Percentiles rank a stretch among this genome's conserved stretches.
phyloP scores from a whole-genome alignment of 345 rosid species.

The Kandelia obovata region DNA sequence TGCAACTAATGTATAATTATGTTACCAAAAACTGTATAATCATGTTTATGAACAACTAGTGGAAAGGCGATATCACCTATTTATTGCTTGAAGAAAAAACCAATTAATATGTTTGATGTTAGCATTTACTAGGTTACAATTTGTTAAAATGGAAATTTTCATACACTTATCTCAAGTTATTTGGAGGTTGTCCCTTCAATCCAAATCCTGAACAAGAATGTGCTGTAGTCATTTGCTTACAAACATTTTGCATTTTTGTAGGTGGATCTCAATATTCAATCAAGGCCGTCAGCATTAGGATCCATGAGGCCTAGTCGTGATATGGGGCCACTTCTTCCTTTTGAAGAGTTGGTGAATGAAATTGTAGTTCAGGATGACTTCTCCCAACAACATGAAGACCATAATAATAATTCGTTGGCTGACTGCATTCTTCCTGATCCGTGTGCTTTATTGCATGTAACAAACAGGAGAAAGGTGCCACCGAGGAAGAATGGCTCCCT shows the following conservation, averaged over 20 bases:
- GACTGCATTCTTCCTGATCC: slow-evolving; percentile 65
- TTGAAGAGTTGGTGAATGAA: slow-evolving; percentile 54
- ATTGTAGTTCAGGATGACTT: slow-evolving; percentile 32
- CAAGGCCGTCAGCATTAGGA: slow-evolving; percentile 47
- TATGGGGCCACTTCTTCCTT: slow-evolving; percentile 64
- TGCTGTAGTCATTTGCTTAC: neutral
- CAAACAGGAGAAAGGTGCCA: slow-evolving; percentile 69
- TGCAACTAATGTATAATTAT: too few species aligned
- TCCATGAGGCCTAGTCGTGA: slow-evolving; percentile 41
- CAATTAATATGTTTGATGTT: too few species aligned
- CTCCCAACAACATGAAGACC: slow-evolving; percentile 40
- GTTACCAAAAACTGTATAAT: too few species aligned
- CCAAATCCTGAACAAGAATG: too few species aligned
- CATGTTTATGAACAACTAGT: too few species aligned
- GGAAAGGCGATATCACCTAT: too few species aligned
- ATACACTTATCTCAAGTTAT: too few species aligned
- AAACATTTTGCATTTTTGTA: slow-evolving; percentile 26
- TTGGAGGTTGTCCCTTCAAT: too few species aligned
- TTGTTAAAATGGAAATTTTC: too few species aligned
- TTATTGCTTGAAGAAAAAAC: too few species aligned
- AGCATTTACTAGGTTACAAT: too few species aligned
- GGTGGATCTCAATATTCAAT: slow-evolving; percentile 42
- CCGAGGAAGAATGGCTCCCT: slow-evolving; percentile 46
- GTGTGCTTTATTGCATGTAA: slow-evolving; percentile 64
- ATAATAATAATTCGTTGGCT: slow-evolving; percentile 28